Evolutionary conservation across 2,329 filamentous ascomycete species (phyloP).

Genomic region (Alternaria consortialis): DNA sequence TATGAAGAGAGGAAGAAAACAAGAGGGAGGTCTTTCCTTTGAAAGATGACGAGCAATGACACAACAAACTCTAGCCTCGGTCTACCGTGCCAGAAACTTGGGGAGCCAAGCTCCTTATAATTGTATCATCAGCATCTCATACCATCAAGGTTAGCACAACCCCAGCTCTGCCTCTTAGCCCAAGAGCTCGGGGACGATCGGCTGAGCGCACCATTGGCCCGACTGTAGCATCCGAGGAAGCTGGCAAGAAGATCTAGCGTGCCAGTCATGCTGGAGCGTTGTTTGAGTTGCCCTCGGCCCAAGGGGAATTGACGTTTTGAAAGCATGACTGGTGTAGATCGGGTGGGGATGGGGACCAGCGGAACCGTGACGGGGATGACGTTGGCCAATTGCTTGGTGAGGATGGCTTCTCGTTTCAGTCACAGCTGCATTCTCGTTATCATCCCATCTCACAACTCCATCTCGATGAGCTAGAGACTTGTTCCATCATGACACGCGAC

Average conservation of each 20-base stretch:
- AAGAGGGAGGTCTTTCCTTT: constrained; percentile 8
- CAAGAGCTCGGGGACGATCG: constrained; percentile 41
- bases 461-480: not conserved
- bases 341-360: constrained; percentile 34
- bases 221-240: constrained; percentile 43
- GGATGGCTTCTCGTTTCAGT: constrained; percentile 10
- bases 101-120: constrained; percentile 45
- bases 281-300: constrained; percentile 41
- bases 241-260: constrained; percentile 19
- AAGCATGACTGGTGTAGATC: constrained; percentile 34
- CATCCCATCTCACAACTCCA: not conserved
- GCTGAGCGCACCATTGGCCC: constrained; percentile 49
- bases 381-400: constrained; percentile 46
- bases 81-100: constrained; percentile 15
- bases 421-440: constrained; percentile 5
- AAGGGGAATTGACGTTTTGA: constrained; percentile 38
- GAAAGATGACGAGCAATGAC: constrained; percentile 32
- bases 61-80: constrained; percentile 37
- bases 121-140: constrained; percentile 26
- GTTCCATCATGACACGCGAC: constrained; percentile 31
- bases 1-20: constrained; percentile 2
- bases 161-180: constrained; percentile 26
- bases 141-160: constrained; percentile 19
- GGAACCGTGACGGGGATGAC: constrained; percentile 42
- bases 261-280: constrained; percentile 16